Conservation (phyloP, 2,329 filamentous ascomycete genomes). For the Fusarium piperis region DNA sequence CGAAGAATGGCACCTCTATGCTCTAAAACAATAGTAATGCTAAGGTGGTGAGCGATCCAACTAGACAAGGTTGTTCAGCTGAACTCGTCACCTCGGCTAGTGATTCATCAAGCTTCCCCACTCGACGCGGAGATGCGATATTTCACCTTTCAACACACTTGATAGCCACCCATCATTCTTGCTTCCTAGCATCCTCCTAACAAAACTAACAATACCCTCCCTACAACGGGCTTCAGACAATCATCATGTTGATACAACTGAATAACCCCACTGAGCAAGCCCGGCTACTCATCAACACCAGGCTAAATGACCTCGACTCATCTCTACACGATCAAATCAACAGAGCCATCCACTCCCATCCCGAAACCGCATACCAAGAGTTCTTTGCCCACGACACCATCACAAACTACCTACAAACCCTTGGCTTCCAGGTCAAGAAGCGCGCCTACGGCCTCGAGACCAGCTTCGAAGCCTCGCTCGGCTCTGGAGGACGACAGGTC, state of each 20-base stretch:
- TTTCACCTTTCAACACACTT: not conserved
- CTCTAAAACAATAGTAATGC: not conserved
- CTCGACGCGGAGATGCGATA: not conserved
- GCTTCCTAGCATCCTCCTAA: not conserved
- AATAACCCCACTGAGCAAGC: not conserved
- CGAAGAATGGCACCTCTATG: not conserved
- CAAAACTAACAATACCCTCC: not conserved
- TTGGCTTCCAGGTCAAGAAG: constrained; percentile 15
- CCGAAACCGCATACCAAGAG: constrained; percentile 24
- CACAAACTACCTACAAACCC: constrained; percentile 8
- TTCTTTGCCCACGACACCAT: constrained; percentile 13
- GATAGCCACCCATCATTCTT: not conserved
- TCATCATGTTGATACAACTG: not conserved
- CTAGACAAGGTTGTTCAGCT: not conserved
- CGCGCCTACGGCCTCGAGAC: constrained; percentile 19
- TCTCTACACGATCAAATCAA: not conserved
- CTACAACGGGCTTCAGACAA: too few relatives aligned
- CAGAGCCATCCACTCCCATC: not conserved
- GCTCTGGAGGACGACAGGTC: constrained; percentile 10
- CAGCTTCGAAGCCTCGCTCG: constrained; percentile 20
- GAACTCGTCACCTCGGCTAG: not conserved
- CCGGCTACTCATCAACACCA: not conserved
- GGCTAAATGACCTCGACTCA: not conserved
- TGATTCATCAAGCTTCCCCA: not conserved
- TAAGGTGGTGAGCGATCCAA: not conserved